These are phyloP conservation scores for Paramecium biaurelia DNA, from an alignment of 73 alveolate genomes.

Conservation along the genomic window DNA sequence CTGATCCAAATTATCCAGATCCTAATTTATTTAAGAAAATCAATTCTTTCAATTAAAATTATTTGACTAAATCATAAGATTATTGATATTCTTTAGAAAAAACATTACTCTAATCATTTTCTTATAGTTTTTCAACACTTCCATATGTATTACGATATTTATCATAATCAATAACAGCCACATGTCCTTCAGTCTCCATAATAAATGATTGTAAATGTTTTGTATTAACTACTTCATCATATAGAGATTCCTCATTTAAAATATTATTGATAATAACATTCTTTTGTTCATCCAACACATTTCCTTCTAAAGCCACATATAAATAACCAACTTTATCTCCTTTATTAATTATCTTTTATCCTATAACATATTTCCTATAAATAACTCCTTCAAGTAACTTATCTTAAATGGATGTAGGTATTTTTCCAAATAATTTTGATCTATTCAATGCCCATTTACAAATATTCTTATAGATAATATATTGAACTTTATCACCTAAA, in stretches of 20 bases:
- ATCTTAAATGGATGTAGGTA: conserved; percentile 29
- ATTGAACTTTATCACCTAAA: conserved; percentile 61
- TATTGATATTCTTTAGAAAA: neutral
- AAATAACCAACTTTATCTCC: conserved; percentile 60
- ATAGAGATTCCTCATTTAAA: neutral
- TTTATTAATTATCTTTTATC: conserved; percentile 58
- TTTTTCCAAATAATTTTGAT: conserved; percentile 36
- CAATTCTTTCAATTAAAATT: conserved; percentile 67
- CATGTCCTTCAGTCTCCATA: neutral
- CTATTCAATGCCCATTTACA: conserved; percentile 68
- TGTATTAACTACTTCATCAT: neutral
- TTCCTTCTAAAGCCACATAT: conserved; percentile 56
- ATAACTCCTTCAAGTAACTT: conserved; percentile 58
- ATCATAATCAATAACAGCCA: conserved; percentile 61
- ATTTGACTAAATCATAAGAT: conserved; percentile 18
- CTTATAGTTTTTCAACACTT: conserved; percentile 45
- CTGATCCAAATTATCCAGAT: conserved; percentile 81
- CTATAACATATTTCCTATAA: conserved; percentile 33
- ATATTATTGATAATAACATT: neutral
- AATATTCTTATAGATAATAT: conserved; percentile 66
- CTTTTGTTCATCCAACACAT: conserved; percentile 16
- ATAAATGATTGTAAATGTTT: neutral
- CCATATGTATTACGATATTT: conserved; percentile 57
- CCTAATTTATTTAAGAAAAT: conserved; percentile 72
- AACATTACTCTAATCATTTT: conserved; percentile 56